These are phyloP conservation scores for Pythium guiyangense DNA, from an alignment of 352 stramenopile species.

Conservation along the genomic window DNA sequence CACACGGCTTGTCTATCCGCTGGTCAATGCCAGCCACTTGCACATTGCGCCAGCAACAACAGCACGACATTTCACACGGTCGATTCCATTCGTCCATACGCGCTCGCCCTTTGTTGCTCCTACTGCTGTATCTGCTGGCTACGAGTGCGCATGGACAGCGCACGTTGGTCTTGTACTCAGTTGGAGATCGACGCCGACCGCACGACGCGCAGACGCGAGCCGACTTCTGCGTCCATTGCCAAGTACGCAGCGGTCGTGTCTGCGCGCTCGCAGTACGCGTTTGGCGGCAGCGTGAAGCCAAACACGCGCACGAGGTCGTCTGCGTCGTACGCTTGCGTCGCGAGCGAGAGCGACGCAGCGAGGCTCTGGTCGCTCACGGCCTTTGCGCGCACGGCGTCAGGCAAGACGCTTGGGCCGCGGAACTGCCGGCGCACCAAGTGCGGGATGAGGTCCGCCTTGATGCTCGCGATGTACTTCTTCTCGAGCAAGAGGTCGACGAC, in stretches of 20 bases:
- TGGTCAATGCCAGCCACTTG: too few species aligned
- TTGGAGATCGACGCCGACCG: constrained; percentile 51
- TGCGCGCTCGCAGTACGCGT: constrained; percentile 76
- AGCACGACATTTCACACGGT: too few species aligned
- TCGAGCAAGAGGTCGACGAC: constrained; percentile 70
- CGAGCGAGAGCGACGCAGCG: constrained; percentile 54
- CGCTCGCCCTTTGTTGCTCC: neutral
- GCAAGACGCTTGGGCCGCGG: constrained; percentile 47
- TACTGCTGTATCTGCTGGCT: too few species aligned
- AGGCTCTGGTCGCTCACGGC: constrained; percentile 54
- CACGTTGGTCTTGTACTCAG: constrained; percentile 20
- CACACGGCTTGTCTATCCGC: too few species aligned
- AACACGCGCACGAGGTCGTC: constrained; percentile 76
- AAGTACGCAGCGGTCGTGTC: constrained; percentile 71
- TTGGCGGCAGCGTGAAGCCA: constrained; percentile 62
- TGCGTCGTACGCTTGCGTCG: constrained; percentile 40
- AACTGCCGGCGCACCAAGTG: constrained; percentile 79
- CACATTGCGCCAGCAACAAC: too few species aligned
- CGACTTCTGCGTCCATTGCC: constrained; percentile 72
- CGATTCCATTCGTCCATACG: too few species aligned
- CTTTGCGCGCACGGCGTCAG: constrained; percentile 50
- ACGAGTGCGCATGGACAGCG: neutral
- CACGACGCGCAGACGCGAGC: constrained; percentile 59
- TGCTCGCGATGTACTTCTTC: constrained; percentile 84
- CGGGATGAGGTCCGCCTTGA: constrained; percentile 78